These are phyloP conservation scores for Trypanosoma rangeli DNA, from an alignment of 208 protist genomes.

Conservation along the genomic window DNA sequence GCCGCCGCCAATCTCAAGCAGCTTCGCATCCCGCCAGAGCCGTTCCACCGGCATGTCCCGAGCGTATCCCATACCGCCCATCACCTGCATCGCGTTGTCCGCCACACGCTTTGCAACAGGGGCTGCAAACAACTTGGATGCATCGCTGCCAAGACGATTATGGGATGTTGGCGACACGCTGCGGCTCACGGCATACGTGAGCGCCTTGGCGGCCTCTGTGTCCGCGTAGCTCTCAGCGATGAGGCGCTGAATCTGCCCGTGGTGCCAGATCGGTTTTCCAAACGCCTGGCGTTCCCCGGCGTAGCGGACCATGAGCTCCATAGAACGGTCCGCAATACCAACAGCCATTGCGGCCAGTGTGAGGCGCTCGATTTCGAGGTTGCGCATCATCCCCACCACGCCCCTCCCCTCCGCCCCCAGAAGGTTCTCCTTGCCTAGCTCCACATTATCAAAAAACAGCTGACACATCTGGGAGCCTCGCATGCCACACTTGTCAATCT, in stretches of 20 bases:
- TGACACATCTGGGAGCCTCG: conserved; percentile 77
- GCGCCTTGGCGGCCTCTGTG: conserved; percentile 80
- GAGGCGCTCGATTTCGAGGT: conserved; percentile 80
- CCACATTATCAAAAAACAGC: conserved; percentile 73
- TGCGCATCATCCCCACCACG: conserved; percentile 80
- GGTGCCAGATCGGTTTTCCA: conserved; percentile 87
- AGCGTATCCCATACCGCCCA: conserved; percentile 96
- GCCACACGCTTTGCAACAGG: conserved; percentile 93
- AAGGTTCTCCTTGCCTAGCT: conserved; percentile 64
- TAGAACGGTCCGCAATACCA: conserved; percentile 76
- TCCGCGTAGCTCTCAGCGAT: conserved; percentile 94
- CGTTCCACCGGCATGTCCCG: conserved; percentile 95
- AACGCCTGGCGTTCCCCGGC: conserved; percentile 91
- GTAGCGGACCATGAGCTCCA: conserved; percentile 86
- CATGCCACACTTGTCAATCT: conserved; percentile 88
- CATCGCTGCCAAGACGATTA: conserved; percentile 89
- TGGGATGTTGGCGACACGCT: conserved; percentile 53
- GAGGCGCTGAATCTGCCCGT: conserved; percentile 95
- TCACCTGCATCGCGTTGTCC: conserved; percentile 94
- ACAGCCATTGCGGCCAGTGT: conserved; percentile 79
- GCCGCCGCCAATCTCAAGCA: conserved; percentile 93
- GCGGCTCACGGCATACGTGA: conserved; percentile 90
- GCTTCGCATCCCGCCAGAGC: conserved; percentile 95
- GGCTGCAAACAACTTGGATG: conserved; percentile 93
- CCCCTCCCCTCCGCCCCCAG: conserved; percentile 64